A percentile compares a stretch with the other conserved stretches of the same genome.
phyloP scores from a whole-genome alignment of 306 rosid species.

The Potentilla sterilis region DNA sequence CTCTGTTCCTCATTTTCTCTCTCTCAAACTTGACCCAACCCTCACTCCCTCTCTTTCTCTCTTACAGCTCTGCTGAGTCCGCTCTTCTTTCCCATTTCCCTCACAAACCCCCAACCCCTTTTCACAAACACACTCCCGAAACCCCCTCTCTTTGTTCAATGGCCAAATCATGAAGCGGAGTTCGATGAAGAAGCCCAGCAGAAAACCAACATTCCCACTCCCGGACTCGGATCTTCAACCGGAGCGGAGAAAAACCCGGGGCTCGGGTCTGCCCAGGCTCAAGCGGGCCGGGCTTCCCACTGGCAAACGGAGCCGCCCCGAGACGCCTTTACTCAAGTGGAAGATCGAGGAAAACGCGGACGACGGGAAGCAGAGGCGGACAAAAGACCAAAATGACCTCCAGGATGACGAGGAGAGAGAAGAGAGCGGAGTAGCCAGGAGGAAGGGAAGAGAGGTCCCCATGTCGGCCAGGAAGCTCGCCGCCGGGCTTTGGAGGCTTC shows the following conservation, averaged over 20 bases:
- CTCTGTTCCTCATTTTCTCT: background rate
- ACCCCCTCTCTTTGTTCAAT: slow-evolving; percentile 20
- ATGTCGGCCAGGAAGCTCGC: slow-evolving; percentile 89
- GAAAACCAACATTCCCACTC: slow-evolving; percentile 37
- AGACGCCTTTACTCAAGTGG: slow-evolving; percentile 74
- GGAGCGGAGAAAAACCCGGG: slow-evolving; percentile 36
- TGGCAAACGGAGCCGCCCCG: slow-evolving; percentile 73
- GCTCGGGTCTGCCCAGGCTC: slow-evolving; percentile 36
- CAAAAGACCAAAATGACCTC: slow-evolving; percentile 21
- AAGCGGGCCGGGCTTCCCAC: slow-evolving; percentile 30
- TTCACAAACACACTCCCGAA: background rate
- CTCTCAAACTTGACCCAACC: background rate
- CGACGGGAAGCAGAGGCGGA: slow-evolving; percentile 23
- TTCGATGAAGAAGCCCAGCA: slow-evolving; percentile 62
- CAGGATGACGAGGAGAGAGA: slow-evolving; percentile 42
- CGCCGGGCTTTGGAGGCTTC: slow-evolving; percentile 81
- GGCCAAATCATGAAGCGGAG: slow-evolving; percentile 24
- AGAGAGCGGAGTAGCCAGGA: slow-evolving; percentile 33
- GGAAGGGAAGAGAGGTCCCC: slow-evolving; percentile 36
- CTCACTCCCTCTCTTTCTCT: slow-evolving; percentile 2
- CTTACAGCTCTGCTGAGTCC: slow-evolving; percentile 10
- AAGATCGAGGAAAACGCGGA: slow-evolving; percentile 37
- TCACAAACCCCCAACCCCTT: background rate
- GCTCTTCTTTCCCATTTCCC: slow-evolving; percentile 32
- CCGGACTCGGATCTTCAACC: slow-evolving; percentile 72